Evolutionary conservation across 495 filamentous ascomycete genomes (phyloP).

Genomic region (Chaetomidium leptoderma): DNA sequence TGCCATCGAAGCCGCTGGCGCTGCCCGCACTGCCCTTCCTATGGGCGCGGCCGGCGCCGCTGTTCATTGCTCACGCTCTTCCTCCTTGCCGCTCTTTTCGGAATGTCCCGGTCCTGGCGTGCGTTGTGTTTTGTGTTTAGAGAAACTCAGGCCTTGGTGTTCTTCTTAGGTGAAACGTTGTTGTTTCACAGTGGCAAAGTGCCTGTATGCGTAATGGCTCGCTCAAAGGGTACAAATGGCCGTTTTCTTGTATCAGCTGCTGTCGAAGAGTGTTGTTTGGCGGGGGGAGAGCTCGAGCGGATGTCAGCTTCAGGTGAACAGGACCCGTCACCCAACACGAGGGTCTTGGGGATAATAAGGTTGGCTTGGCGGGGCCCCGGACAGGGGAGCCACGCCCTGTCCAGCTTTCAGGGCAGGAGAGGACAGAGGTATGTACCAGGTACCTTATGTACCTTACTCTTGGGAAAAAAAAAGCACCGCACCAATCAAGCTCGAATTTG

Average conservation of each 20-base stretch:
- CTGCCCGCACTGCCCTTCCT: conserved; percentile 9
- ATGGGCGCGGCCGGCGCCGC: conserved; percentile 15
- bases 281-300: not conserved
- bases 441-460: no score
- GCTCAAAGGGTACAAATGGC: not conserved
- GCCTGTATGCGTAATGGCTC: not conserved
- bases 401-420: no score
- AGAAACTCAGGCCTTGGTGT: not conserved
- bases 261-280: conserved; percentile 1
- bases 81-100: not conserved
- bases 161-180: not conserved
- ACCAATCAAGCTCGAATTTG: no score
- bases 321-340: not conserved
- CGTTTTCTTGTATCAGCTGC: not conserved
- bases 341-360: conserved; percentile 11
- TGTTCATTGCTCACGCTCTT: conserved; percentile 18
- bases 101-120: not conserved
- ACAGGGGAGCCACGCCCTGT: no score
- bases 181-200: not conserved
- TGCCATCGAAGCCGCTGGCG: conserved; percentile 7
- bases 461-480: no score
- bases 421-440: no score
- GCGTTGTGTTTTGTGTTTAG: not conserved
- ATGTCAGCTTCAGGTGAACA: not conserved
- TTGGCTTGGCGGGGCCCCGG: conserved; percentile 13